Conservation (phyloP, 768 basidiomycete genomes). For the Serpula lacrymans region DNA sequence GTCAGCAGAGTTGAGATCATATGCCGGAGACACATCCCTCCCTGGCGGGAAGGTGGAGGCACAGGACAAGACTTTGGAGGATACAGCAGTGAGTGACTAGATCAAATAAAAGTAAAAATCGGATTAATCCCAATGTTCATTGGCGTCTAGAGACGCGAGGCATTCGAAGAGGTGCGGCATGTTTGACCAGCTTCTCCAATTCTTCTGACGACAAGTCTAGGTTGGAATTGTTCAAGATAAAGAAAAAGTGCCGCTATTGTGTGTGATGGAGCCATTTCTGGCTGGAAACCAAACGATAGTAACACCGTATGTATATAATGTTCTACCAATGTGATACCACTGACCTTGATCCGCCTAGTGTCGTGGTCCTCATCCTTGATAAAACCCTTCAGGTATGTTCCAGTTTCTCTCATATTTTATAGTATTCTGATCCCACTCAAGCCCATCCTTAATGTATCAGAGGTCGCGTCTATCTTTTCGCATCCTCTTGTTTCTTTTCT, state of each 20-base stretch:
- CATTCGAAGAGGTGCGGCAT: constrained; percentile 76
- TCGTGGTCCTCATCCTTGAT: constrained; percentile 83
- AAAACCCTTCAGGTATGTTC: constrained; percentile 58
- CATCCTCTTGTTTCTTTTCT: constrained; percentile 80
- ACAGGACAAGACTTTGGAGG: constrained; percentile 65
- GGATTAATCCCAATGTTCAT: too few relatives aligned
- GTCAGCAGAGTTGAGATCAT: constrained; percentile 66
- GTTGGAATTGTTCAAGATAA: constrained; percentile 78
- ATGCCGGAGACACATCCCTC: constrained; percentile 85
- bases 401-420: neutral
- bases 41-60: constrained; percentile 83
- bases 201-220: constrained; percentile 35
- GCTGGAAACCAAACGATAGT: constrained; percentile 72
- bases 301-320: constrained; percentile 64
- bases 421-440: constrained; percentile 20
- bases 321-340: neutral
- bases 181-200: neutral
- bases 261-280: constrained; percentile 76
- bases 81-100: constrained; percentile 70
- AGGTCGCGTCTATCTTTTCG: constrained; percentile 81
- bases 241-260: constrained; percentile 68
- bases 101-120: too few relatives aligned
- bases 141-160: constrained; percentile 77
- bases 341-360: constrained; percentile 38
- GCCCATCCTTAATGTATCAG: constrained; percentile 77